phyloP scores from a whole-genome alignment of 2,329 filamentous ascomycete genomes.

The Sporothrix variecibatus region DNA sequence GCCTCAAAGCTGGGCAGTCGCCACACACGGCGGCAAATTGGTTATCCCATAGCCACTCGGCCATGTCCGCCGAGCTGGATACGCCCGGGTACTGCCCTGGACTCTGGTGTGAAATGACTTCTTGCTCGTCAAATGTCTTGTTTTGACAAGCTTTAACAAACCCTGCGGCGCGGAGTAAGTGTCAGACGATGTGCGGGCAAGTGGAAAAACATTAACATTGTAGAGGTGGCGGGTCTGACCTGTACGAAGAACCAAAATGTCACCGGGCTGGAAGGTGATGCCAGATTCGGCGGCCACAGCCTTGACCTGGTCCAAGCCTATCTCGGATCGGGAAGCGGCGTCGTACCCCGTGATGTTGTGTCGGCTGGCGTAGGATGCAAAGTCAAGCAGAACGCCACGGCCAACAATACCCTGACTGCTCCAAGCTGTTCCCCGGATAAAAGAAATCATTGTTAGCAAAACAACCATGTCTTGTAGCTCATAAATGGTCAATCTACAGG shows the following conservation, averaged over 20 bases:
- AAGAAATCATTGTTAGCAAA: neutral
- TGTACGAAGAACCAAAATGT: neutral
- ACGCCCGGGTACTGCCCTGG: neutral
- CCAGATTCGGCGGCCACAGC: neutral
- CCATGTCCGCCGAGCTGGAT: neutral
- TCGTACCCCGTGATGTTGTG: neutral
- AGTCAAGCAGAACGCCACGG: neutral
- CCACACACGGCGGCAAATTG: constrained; percentile 3
- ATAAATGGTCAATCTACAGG: neutral
- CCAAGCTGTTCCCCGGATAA: neutral
- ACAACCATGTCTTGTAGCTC: neutral
- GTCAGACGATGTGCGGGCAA: neutral
- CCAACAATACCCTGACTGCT: constrained; percentile 11
- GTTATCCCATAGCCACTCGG: neutral
- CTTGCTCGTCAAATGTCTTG: neutral
- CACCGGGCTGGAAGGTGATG: neutral
- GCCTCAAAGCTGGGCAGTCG: constrained; percentile 8
- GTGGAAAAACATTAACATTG: neutral
- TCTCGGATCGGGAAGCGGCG: neutral
- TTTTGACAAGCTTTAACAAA: neutral
- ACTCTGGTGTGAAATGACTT: neutral
- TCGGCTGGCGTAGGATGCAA: neutral
- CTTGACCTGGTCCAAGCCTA: neutral
- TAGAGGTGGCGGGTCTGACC: neutral
- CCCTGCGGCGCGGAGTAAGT: neutral